Percentiles rank a stretch among this genome's conserved stretches.
These are phyloP conservation scores for Podospora australis DNA, from an alignment of 495 filamentous ascomycete species.

Conservation along the genomic window DNA sequence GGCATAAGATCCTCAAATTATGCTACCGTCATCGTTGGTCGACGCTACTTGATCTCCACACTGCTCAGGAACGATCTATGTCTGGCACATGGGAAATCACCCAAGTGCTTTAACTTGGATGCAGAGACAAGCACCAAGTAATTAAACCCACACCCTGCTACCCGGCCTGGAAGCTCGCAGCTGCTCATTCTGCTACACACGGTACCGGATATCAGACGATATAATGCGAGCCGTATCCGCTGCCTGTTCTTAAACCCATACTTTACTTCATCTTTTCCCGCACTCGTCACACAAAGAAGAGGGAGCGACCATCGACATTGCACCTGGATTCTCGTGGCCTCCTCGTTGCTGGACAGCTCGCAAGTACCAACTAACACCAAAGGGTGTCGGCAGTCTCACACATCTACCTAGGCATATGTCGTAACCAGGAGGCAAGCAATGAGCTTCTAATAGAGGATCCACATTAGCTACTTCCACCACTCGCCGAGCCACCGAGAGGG, in stretches of 20 bases:
- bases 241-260: too few species aligned
- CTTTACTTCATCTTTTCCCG: constrained; percentile 32
- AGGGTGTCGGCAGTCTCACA: constrained; percentile 8
- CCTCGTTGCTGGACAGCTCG: too few species aligned
- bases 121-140: constrained; percentile 28
- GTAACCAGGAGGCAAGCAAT: constrained; percentile 27
- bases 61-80: constrained; percentile 42
- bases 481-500: constrained; percentile 5
- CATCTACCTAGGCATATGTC: constrained; percentile 6
- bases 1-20: constrained; percentile 54
- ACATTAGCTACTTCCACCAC: constrained; percentile 21
- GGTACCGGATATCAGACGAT: constrained; percentile 45
- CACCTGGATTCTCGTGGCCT: constrained; percentile 10
- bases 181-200: constrained; percentile 21
- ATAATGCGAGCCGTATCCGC: constrained; percentile 41
- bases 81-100: constrained; percentile 44
- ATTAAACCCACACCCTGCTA: constrained; percentile 37
- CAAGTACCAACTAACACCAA: too few species aligned
- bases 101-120: constrained; percentile 41
- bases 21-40: constrained; percentile 46
- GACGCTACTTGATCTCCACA: constrained; percentile 38
- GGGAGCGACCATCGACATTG: too few species aligned
- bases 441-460: constrained; percentile 26
- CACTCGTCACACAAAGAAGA: too few species aligned
- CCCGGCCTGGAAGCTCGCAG: constrained; percentile 12